phyloP scores from a whole-genome alignment of 2,329 filamentous ascomycete genomes.

The Colletotrichum spaethianum region DNA sequence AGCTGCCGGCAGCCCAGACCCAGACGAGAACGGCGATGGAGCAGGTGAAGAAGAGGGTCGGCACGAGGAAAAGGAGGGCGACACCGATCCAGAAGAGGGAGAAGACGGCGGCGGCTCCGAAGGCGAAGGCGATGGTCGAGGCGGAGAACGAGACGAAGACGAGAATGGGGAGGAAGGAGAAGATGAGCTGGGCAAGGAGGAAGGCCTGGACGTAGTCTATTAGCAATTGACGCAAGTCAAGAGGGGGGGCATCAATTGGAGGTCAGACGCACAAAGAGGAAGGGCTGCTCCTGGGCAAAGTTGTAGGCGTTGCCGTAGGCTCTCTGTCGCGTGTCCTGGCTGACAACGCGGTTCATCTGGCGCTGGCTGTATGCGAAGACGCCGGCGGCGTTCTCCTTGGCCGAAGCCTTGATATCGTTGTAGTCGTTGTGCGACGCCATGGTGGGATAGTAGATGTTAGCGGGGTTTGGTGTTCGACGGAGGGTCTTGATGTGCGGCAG shows the following conservation, averaged over 20 bases:
- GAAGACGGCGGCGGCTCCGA: conserved; percentile 75
- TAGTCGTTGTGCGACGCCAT: conserved; percentile 36
- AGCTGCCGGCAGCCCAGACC: conserved; percentile 76
- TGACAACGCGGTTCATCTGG: conserved; percentile 66
- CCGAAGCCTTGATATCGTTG: conserved; percentile 45
- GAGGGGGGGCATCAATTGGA: neutral
- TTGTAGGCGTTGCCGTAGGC: conserved; percentile 66
- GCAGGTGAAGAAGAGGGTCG: conserved; percentile 76
- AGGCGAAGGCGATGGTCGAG: conserved; percentile 73
- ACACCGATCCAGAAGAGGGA: conserved; percentile 77
- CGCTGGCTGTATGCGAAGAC: conserved; percentile 58
- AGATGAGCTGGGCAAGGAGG: conserved; percentile 73
- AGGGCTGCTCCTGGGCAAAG: conserved; percentile 75
- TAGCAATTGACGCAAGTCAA: conserved; percentile 11
- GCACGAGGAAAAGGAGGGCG: conserved; percentile 77
- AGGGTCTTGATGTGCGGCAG: neutral
- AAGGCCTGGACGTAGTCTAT: conserved; percentile 69
- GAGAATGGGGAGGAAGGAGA: conserved; percentile 77
- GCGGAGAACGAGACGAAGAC: conserved; percentile 78
- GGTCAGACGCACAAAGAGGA: conserved; percentile 73
- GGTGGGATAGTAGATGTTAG: neutral
- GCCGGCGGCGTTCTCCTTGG: conserved; percentile 52
- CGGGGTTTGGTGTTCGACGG: neutral
- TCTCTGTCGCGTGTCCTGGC: conserved; percentile 72
- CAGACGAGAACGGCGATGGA: conserved; percentile 75